Evolutionary conservation across 306 rosid genomes (phyloP).

Genomic region (Carpinus fangiana): DNA sequence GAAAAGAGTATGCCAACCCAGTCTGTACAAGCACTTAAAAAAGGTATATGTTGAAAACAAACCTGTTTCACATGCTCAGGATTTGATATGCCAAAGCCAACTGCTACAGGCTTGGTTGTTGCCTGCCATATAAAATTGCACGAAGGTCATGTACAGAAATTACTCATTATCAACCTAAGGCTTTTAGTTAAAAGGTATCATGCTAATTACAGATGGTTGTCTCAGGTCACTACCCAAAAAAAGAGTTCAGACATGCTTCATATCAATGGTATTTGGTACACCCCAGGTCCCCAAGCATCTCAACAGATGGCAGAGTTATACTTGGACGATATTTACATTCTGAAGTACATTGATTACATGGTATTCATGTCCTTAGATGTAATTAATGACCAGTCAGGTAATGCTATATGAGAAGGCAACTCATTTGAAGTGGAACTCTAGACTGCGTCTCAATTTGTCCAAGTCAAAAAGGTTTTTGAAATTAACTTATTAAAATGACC

Average conservation of each 20-base stretch:
- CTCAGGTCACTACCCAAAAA: not conserved
- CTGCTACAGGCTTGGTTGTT: constrained; percentile 87
- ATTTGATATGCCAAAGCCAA: constrained; percentile 91
- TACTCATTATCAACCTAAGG: not conserved
- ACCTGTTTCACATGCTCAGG: constrained; percentile 91
- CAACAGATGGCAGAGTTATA: not conserved
- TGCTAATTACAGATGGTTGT: not conserved
- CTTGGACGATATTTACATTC: not conserved
- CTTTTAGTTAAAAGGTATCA: constrained; percentile 1
- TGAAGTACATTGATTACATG: not conserved
- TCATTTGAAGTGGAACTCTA: no score
- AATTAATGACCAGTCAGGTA: no score
- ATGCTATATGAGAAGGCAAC: no score
- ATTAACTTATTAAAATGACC: no score
- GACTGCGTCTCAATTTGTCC: no score
- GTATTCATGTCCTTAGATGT: not conserved
- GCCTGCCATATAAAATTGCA: constrained; percentile 40
- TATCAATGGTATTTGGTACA: not conserved
- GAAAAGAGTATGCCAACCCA: no score
- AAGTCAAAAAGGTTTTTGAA: no score
- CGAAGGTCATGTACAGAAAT: not conserved
- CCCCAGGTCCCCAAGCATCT: constrained; percentile 1
- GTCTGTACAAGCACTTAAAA: not conserved
- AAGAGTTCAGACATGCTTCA: not conserved
- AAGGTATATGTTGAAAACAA: constrained; percentile 15